phyloP scores from a whole-genome alignment of 192 early-diverging fungal genomes.

The Entomortierella parvispora region DNA sequence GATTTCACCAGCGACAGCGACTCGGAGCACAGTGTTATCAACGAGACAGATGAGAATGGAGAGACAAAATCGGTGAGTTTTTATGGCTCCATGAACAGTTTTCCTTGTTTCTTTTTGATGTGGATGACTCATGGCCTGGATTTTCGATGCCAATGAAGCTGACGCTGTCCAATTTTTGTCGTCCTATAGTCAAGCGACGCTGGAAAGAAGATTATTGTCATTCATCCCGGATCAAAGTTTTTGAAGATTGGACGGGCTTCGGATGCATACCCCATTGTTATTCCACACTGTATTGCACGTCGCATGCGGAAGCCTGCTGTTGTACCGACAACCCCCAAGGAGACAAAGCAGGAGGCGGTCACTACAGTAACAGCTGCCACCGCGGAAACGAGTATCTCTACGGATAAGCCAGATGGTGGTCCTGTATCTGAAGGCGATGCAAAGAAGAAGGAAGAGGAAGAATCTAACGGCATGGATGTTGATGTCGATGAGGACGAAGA shows the following conservation, averaged over 20 bases:
- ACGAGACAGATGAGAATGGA: constrained; percentile 47
- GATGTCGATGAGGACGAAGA: constrained; percentile 42
- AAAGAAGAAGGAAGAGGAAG: constrained; percentile 22
- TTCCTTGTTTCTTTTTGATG: too few species aligned
- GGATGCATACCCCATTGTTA: constrained; percentile 79
- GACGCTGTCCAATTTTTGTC: too few species aligned
- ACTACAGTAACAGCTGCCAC: not conserved
- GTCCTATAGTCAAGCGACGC: constrained; percentile 27
- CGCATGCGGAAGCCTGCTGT: constrained; percentile 33
- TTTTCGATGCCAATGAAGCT: too few species aligned
- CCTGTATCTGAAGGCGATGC: not conserved
- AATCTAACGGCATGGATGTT: constrained; percentile 35
- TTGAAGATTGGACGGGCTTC: constrained; percentile 85
- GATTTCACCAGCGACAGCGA: constrained; percentile 36
- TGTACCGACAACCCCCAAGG: not conserved
- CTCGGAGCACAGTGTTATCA: constrained; percentile 39
- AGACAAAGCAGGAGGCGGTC: not conserved
- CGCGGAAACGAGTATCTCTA: not conserved
- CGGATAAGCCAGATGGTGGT: not conserved
- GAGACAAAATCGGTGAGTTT: constrained; percentile 31
- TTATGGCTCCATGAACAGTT: too few species aligned
- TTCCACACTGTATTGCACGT: constrained; percentile 86
- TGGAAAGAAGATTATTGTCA: constrained; percentile 77
- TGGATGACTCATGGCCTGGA: too few species aligned
- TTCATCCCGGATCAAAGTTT: constrained; percentile 87